Percentiles rank a stretch among this genome's conserved stretches.
Conservation (phyloP, 2,329 filamentous ascomycete species). For the Neonectria magnoliae region DNA sequence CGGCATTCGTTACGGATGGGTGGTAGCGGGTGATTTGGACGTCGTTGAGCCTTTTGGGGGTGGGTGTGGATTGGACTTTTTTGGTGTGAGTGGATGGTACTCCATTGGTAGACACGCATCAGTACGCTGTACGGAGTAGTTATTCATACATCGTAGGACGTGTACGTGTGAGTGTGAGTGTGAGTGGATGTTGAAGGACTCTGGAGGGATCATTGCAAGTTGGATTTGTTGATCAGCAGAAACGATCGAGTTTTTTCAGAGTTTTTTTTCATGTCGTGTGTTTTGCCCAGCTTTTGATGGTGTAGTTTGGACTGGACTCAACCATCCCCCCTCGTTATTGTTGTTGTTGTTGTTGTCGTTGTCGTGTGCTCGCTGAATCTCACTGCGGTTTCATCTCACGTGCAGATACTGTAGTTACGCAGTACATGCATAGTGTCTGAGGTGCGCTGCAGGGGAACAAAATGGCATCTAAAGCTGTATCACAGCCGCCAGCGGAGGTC, state of each 20-base stretch:
- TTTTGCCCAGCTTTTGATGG: neutral
- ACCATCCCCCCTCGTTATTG: conserved; percentile 13
- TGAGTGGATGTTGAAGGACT: conserved; percentile 1
- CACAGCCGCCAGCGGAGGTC: neutral
- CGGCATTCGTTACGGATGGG: conserved; percentile 16
- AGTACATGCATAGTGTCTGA: conserved; percentile 4
- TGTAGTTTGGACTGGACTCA: neutral
- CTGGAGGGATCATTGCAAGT: neutral
- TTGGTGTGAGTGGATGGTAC: conserved; percentile 17
- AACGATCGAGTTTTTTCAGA: neutral
- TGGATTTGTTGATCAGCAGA: neutral
- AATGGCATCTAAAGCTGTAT: neutral
- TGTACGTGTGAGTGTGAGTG: neutral
- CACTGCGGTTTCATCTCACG: conserved; percentile 13
- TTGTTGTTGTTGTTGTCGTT: neutral
- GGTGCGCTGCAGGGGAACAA: conserved; percentile 10
- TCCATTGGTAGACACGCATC: neutral
- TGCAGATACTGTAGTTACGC: conserved; percentile 2
- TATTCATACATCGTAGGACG: neutral
- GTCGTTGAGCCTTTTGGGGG: neutral
- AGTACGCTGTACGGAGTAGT: no score
- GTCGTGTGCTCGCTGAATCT: conserved; percentile 8
- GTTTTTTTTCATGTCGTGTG: neutral
- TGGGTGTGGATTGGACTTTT: conserved; percentile 8
- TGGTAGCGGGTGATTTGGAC: conserved; percentile 6